phyloP scores from a whole-genome alignment of 2,329 filamentous ascomycete genomes.

The Claviceps humidiphila region DNA sequence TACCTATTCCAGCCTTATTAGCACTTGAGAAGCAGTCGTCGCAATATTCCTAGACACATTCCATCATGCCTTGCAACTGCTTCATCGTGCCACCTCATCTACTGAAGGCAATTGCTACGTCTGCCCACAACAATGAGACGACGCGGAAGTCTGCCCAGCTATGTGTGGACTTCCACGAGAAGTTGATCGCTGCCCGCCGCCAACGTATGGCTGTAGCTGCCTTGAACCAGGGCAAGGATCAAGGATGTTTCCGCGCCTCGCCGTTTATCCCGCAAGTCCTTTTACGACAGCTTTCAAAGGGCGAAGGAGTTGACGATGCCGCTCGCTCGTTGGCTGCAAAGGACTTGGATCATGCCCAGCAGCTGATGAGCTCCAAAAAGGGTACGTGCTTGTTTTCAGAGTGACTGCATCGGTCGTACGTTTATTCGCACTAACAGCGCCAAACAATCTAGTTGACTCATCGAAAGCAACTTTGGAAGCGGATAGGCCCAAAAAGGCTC shows the following conservation, averaged over 20 bases:
- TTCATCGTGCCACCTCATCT: conserved; percentile 34
- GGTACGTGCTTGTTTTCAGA: conserved; percentile 5
- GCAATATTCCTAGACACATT: background rate
- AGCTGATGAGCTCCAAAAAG: conserved; percentile 14
- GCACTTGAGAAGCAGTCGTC: background rate
- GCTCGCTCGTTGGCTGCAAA: conserved; percentile 23
- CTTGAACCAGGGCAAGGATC: conserved; percentile 17
- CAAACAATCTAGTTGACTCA: background rate
- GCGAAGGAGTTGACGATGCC: conserved; percentile 24
- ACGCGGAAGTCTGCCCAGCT: conserved; percentile 23
- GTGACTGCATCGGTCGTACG: background rate
- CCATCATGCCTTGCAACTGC: conserved; percentile 17
- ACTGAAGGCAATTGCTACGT: conserved; percentile 28
- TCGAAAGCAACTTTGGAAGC: background rate
- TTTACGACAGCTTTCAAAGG: conserved; percentile 24
- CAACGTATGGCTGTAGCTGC: conserved; percentile 19
- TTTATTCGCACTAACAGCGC: background rate
- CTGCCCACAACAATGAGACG: conserved; percentile 21
- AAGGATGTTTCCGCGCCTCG: conserved; percentile 4
- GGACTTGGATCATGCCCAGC: conserved; percentile 25
- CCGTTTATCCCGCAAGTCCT: conserved; percentile 27
- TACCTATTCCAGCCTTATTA: background rate
- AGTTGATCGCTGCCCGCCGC: conserved; percentile 17
- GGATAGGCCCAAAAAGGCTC: conserved; percentile 5
- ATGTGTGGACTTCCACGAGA: conserved; percentile 22